phyloP scores from a whole-genome alignment of 176 grass and related monocot genomes.

The Tillandsia leiboldiana region DNA sequence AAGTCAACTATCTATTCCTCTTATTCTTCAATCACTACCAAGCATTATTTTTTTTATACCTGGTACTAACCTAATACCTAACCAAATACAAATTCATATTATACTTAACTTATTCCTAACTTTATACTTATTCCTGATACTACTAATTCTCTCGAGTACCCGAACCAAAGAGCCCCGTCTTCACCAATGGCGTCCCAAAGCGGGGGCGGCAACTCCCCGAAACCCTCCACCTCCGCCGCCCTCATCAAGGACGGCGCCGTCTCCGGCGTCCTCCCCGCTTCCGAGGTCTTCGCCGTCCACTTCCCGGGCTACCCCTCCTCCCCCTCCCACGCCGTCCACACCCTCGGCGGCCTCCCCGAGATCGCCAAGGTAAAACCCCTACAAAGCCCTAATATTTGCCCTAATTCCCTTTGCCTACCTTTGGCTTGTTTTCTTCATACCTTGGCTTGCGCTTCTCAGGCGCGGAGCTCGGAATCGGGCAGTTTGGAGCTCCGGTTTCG shows the following conservation, averaged over 20 bases:
- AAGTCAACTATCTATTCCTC: no score
- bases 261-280: slow-evolving; percentile 37
- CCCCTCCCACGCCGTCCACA: slow-evolving; percentile 30
- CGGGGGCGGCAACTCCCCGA: not conserved
- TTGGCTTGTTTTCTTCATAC: not conserved
- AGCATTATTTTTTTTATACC: no score
- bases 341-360: slow-evolving; percentile 52
- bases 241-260: slow-evolving; percentile 42
- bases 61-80: no score
- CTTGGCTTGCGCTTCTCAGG: slow-evolving; percentile 12
- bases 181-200: not conserved
- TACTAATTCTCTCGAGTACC: no score
- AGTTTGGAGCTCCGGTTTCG: slow-evolving; percentile 69
- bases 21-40: no score
- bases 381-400: not conserved
- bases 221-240: slow-evolving; percentile 20
- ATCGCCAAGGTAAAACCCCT: slow-evolving; percentile 39
- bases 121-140: no score
- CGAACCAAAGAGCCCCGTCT: not conserved
- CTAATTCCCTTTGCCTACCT: not conserved
- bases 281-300: slow-evolving; percentile 55
- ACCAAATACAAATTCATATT: no score
- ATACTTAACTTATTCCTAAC: no score
- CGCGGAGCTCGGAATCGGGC: slow-evolving; percentile 24
- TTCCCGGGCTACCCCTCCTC: slow-evolving; percentile 81